These are phyloP conservation scores for Protomyces inundatus DNA, from an alignment of 1,139 yeast species.

Conservation along the genomic window DNA sequence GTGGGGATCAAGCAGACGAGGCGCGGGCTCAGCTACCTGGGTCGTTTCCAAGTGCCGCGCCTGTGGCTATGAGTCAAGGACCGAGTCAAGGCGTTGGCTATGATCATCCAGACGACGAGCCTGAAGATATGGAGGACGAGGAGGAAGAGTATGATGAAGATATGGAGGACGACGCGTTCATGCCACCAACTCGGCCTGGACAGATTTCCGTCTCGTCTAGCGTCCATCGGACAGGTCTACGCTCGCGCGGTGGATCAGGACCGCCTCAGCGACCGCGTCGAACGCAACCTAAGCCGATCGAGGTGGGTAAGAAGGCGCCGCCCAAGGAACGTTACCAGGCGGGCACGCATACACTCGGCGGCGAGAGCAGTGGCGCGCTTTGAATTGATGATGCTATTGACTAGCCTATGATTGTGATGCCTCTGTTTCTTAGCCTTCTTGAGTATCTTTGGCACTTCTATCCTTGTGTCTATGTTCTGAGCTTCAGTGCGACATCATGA, in stretches of 20 bases:
- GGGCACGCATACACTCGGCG: neutral
- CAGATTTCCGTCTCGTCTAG: neutral
- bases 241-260: neutral
- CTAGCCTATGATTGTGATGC: too few species aligned
- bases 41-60: neutral
- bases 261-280: neutral
- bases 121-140: neutral
- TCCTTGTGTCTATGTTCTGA: neutral
- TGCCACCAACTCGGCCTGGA: neutral
- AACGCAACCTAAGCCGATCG: neutral
- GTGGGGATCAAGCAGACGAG: neutral
- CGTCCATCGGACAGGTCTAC: neutral
- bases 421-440: too few species aligned
- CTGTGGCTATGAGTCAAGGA: neutral
- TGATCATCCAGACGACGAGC: neutral
- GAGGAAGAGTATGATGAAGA: neutral
- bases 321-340: neutral
- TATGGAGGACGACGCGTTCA: neutral
- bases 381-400: too few species aligned
- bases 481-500: neutral
- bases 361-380: neutral
- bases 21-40: slow-evolving; percentile 5
- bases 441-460: neutral
- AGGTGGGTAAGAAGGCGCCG: neutral
- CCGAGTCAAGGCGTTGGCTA: neutral